Evolutionary conservation across 805 yeast species (phyloP).

Genomic region (Lipomyces starkeyi): DNA sequence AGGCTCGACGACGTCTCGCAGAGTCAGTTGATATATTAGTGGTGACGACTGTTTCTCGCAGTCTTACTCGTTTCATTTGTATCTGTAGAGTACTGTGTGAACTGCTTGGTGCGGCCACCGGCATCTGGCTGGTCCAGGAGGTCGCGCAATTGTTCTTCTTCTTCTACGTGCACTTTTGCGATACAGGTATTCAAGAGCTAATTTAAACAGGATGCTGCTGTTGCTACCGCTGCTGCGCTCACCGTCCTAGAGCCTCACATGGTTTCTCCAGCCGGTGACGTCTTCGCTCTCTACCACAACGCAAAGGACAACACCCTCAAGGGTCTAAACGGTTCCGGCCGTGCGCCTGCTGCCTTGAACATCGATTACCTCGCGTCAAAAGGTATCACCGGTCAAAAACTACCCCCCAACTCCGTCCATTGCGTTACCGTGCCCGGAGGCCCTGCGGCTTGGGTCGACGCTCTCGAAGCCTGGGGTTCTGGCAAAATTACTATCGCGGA

Average conservation of each 20-base stretch:
- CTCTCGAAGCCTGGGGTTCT: slow-evolving; percentile 73
- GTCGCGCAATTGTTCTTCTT: no score
- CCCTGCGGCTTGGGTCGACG: slow-evolving; percentile 79
- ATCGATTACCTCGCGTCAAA: slow-evolving; percentile 56
- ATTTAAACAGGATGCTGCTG: slow-evolving; percentile 48
- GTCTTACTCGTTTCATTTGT: neutral
- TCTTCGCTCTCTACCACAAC: slow-evolving; percentile 65
- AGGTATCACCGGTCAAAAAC: slow-evolving; percentile 56
- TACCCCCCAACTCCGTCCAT: slow-evolving; percentile 60
- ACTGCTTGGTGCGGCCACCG: neutral
- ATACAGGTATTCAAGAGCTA: neutral
- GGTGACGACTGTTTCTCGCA: neutral
- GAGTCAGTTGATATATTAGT: neutral
- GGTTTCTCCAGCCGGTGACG: slow-evolving; percentile 52
- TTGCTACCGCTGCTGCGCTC: slow-evolving; percentile 51
- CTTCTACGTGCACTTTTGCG: neutral
- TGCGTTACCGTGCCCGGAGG: slow-evolving; percentile 80
- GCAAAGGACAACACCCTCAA: slow-evolving; percentile 56
- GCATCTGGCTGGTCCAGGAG: neutral
- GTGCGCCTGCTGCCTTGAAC: slow-evolving; percentile 59
- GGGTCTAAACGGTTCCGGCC: slow-evolving; percentile 80
- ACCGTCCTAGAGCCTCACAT: slow-evolving; percentile 50
- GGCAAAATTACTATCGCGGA: slow-evolving; percentile 65
- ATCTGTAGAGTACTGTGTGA: neutral
- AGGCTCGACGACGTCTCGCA: neutral